phyloP scores from a whole-genome alignment of 768 basidiomycete species.

The Phanerodontia chrysosporium region DNA sequence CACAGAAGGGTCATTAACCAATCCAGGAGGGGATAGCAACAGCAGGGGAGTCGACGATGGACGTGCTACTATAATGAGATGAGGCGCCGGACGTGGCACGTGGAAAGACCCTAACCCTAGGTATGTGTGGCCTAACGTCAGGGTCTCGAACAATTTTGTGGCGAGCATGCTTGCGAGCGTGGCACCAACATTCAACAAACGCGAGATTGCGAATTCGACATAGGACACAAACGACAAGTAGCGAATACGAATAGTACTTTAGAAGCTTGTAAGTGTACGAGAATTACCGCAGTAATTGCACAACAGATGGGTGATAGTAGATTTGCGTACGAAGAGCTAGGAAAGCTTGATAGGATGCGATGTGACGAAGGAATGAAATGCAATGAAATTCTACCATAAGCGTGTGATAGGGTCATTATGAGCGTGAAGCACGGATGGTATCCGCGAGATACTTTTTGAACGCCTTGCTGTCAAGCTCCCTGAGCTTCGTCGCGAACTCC shows the following conservation, averaged over 20 bases:
- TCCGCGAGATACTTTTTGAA: conserved; percentile 89
- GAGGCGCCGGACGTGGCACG: not conserved
- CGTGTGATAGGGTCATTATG: not conserved
- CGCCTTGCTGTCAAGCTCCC: conserved; percentile 65
- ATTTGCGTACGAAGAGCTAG: not conserved
- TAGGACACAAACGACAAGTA: too few relatives aligned
- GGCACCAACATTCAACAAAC: too few relatives aligned
- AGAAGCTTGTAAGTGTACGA: not conserved
- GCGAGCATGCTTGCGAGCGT: too few relatives aligned
- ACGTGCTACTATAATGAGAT: not conserved
- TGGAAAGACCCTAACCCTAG: not conserved
- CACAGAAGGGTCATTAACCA: not conserved
- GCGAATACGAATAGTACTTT: too few relatives aligned
- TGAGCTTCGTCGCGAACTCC: conserved; percentile 75
- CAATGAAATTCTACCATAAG: not conserved
- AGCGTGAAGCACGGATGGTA: conserved; percentile 71
- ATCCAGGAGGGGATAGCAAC: not conserved
- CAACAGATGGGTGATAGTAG: not conserved
- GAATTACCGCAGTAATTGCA: not conserved
- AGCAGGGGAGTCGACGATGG: not conserved
- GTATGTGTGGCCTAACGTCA: not conserved
- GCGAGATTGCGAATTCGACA: too few relatives aligned
- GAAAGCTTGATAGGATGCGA: conserved; percentile 1
- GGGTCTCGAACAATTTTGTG: too few relatives aligned
- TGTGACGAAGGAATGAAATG: not conserved